Percentiles rank a stretch among this genome's conserved stretches.
Conservation (phyloP, 2,329 filamentous ascomycete genomes). For the Pseudocercospora musae region DNA sequence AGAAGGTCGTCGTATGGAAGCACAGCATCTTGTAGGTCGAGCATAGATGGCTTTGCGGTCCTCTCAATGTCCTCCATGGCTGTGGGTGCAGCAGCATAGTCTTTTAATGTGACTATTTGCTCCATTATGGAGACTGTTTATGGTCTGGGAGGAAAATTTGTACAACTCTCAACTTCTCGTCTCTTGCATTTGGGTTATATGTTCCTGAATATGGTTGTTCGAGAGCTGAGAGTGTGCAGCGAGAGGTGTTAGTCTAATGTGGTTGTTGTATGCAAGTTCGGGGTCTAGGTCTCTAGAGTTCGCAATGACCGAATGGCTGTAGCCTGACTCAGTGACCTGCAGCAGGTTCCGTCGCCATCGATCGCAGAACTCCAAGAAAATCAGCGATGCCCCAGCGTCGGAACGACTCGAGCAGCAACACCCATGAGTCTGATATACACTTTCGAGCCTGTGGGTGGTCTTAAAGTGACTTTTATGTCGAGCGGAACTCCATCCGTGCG, state of each 20-base stretch:
- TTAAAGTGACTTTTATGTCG: not conserved
- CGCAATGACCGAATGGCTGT: constrained; percentile 10
- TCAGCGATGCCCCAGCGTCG: not conserved
- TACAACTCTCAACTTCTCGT: too few species aligned
- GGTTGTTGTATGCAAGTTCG: constrained; percentile 14
- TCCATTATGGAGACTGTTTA: not conserved
- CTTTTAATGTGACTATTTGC: not conserved
- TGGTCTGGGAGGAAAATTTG: too few species aligned
- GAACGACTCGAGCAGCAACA: not conserved
- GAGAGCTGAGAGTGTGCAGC: not conserved
- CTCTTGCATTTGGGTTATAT: not conserved
- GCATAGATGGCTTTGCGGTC: not conserved
- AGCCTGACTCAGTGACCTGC: constrained; percentile 10
- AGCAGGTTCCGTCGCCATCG: constrained; percentile 7
- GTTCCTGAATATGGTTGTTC: not conserved
- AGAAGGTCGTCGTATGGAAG: not conserved
- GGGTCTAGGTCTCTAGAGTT: too few species aligned
- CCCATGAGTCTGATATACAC: not conserved
- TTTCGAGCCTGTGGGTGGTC: not conserved
- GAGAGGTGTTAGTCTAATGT: not conserved
- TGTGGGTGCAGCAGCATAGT: not conserved
- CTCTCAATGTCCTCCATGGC: not conserved
- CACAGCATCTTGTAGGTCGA: not conserved
- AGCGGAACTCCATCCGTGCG: not conserved
- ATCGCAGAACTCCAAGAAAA: constrained; percentile 5